Evolutionary conservation across 2,329 filamentous ascomycete genomes (phyloP), one percentile per base, ranked within the genome.

Genomic region (Ophiocordyceps sinensis): DNA sequence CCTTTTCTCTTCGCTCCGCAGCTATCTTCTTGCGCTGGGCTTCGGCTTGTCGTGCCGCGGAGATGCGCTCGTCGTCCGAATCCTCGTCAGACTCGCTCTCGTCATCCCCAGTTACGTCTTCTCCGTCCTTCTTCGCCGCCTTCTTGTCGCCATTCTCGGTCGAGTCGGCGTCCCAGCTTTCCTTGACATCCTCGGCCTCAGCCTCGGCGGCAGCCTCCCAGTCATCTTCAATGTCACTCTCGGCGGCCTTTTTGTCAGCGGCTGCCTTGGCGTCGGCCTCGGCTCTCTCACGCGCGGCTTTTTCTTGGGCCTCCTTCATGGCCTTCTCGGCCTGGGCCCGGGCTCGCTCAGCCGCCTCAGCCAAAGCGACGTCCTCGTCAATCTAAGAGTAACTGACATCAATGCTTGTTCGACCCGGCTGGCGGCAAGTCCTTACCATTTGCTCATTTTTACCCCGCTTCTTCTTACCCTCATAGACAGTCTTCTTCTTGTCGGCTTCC

Each of bases 121-220:
- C 44, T 32, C 10, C 38, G 17, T 48, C 52, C 7, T 49, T 50
- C 26, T 49, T 47, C 39, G 49, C 52, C 8, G 50, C 49, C 28
- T 49, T 47, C 40, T 71, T 67, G 54, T 60, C 61, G 56, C 65
- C 62, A 52, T 87, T 83, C 7, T 85, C 82, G 38, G 85, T 83
- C 3, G 78, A 80, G 41, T 86, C 82, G 29, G 84, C 87, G 58
- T 96, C 89, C 89, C 89, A 96, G 67, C 82, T 89, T 49, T 95
- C 89, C 64, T 95, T 95, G 54, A 94, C 73, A 45, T 82, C 80
- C 14, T 82, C 79, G 23, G 84, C 76, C 38, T 48, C 51, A 5
- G 84, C 83, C 23, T 79, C 83, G 28, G 83, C 86, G 39, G 85
- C 80, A 28, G 79, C 77, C 61, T 95, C 86, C 88, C 88, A 94